Evolutionary conservation across 495 filamentous ascomycete genomes (phyloP), one percentile per base, ranked within the genome.

Genomic region (Hypoxylon fragiforme): DNA sequence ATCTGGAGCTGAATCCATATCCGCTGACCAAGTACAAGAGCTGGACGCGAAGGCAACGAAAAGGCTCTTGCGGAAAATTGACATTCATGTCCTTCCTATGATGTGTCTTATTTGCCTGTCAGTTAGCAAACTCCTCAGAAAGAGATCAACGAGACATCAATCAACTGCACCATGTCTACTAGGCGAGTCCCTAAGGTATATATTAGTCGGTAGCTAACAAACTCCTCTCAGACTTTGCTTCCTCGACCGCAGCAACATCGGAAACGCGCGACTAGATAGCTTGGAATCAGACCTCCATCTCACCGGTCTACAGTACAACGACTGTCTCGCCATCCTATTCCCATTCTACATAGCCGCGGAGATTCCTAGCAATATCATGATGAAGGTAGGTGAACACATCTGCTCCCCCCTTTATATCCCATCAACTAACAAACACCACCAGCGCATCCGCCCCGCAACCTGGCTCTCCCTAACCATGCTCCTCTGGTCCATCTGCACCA

Each of bases 181-280:
- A n/a, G n/a, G n/a, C n/a, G n/a, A n/a, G n/a, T n/a, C n/a, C n/a
- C n/a, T n/a, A n/a, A n/a, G n/a, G n/a, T n/a, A n/a, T n/a, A n/a
- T n/a, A n/a, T n/a, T n/a, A n/a, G n/a, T 45, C 26, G 48, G 3
- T 63, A 60, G 56, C 44, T 22, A 38, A 63, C 20, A 35, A 24
- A 21, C 52, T 42, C 30, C 68, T 61, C 8, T 28, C 42, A 63
- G 63, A 26, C 69, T 78, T 20, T 73, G 72, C 51, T 80, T 76
- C 54, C 67, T 79, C 16, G 75, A 77, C 65, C 78, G 84, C 20
- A 86, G 83, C 3, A 89, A 90, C 62, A 83, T 90, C 44, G 88
- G 86, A 22, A 91, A 90, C 71, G 88, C 87, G 1, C 85, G 85
- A 53, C 75, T 90, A 26, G 83, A 77, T 39, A 78, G 79, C 16